Conservation (phyloP, 495 filamentous ascomycete genomes). For the Aspergillus funiculosus region DNA sequence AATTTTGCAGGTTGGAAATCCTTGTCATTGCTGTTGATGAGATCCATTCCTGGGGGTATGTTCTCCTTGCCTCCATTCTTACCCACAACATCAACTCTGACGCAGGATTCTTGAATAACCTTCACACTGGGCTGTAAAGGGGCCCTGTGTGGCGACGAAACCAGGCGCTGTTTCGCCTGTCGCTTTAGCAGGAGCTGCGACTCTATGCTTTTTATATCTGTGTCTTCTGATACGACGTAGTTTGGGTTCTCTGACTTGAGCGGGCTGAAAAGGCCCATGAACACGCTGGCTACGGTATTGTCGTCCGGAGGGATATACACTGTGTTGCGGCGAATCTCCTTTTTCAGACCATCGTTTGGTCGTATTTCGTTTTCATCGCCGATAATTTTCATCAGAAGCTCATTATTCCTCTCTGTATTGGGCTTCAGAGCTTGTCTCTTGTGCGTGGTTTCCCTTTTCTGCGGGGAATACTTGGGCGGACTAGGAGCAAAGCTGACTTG, state of each 20-base stretch:
- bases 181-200: slow-evolving; percentile 24
- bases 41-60: slow-evolving; percentile 32
- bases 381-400: slow-evolving; percentile 16
- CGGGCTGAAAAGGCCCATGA: slow-evolving; percentile 40
- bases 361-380: not conserved
- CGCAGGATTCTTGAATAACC: slow-evolving; percentile 27
- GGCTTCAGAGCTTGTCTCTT: slow-evolving; percentile 1
- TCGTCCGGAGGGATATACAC: slow-evolving; percentile 42
- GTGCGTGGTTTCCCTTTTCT: slow-evolving; percentile 8
- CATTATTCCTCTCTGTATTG: slow-evolving; percentile 13
- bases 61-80: slow-evolving; percentile 47
- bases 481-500: slow-evolving; percentile 27
- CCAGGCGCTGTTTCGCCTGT: slow-evolving; percentile 25
- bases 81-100: slow-evolving; percentile 32
- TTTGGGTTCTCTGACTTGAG: slow-evolving; percentile 21
- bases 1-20: slow-evolving; percentile 6
- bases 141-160: slow-evolving; percentile 25
- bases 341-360: slow-evolving; percentile 22
- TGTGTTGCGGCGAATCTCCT: slow-evolving; percentile 31
- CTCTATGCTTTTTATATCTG: slow-evolving; percentile 24
- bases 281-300: slow-evolving; percentile 35
- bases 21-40: slow-evolving; percentile 19
- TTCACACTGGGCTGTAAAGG: slow-evolving; percentile 36
- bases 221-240: slow-evolving; percentile 8
- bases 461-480: slow-evolving; percentile 12